phyloP scores from a whole-genome alignment of 192 early-diverging fungal species.

The Podila minutissima region DNA sequence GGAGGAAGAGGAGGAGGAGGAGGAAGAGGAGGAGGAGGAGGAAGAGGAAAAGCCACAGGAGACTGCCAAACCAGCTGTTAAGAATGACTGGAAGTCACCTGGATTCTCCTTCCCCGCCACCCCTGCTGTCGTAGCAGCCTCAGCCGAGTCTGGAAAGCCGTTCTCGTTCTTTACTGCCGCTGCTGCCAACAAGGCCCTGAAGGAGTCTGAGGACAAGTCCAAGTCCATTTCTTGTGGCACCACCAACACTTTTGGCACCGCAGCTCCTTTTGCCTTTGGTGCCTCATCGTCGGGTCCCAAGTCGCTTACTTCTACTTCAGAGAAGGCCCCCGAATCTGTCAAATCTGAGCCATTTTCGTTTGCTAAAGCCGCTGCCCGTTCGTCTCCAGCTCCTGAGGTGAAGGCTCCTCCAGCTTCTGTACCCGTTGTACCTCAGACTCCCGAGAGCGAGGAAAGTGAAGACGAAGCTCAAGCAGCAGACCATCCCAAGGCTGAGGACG shows the following conservation, averaged over 20 bases:
- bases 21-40: conserved; percentile 11
- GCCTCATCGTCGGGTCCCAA: background rate
- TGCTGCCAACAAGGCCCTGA: conserved; percentile 6
- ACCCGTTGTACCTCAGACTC: background rate
- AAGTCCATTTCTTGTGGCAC: conserved; percentile 17
- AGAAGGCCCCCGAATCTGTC: background rate
- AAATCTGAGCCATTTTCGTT: background rate
- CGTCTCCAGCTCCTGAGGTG: background rate
- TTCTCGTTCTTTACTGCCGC: conserved; percentile 25
- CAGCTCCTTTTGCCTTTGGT: conserved; percentile 27
- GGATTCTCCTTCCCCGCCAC: conserved; percentile 28
- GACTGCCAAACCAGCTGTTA: conserved; percentile 1
- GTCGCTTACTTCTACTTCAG: background rate
- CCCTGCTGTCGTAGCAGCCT: background rate
- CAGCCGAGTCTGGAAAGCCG: background rate
- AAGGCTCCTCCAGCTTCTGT: background rate
- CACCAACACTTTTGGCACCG: conserved; percentile 38
- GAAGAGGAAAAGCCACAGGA: conserved; percentile 1
- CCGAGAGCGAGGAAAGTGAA: conserved; percentile 2
- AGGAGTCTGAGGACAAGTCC: conserved; percentile 6
- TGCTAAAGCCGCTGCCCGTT: background rate
- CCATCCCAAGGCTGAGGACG: conserved; percentile 1
- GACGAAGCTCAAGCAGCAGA: background rate
- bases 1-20: conserved; percentile 18
- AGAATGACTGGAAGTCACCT: conserved; percentile 29